Conservation (phyloP, 306 rosid species). For the Dryas alaskensis region DNA sequence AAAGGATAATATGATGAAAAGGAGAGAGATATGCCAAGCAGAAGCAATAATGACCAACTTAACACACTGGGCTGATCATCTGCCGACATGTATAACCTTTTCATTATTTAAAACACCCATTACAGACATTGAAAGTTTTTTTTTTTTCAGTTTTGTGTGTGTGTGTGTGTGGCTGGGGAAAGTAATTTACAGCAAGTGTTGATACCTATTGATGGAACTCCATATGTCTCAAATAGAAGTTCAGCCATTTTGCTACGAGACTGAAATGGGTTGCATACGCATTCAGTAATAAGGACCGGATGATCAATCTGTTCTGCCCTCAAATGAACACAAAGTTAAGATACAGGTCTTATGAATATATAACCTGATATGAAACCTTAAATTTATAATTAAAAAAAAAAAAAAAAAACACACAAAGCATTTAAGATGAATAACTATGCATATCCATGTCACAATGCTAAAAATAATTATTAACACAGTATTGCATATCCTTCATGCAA, state of each 20-base stretch:
- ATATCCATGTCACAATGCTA: neutral
- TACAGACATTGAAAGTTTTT: constrained; percentile 8
- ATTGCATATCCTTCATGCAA: neutral
- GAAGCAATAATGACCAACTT: constrained; percentile 4
- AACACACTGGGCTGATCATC: constrained; percentile 6
- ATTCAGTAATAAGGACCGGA: constrained; percentile 91
- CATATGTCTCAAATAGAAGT: constrained; percentile 94
- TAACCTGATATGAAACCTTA: neutral
- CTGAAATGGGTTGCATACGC: constrained; percentile 88
- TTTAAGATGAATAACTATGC: neutral
- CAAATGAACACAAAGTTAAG: constrained; percentile 40
- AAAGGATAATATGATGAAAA: neutral
- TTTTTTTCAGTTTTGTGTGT: neutral
- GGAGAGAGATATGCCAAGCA: neutral
- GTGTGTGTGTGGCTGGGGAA: too few species aligned
- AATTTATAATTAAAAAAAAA: neutral
- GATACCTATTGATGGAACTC: constrained; percentile 89
- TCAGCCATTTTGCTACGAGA: constrained; percentile 98
- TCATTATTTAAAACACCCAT: neutral
- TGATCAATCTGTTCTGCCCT: constrained; percentile 95
- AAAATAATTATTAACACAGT: neutral
- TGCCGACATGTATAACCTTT: neutral
- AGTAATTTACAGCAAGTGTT: constrained; percentile 1
- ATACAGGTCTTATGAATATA: constrained; percentile 16
- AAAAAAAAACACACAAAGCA: neutral